These are phyloP conservation scores for Sclerotiophoma versabilis DNA, from an alignment of 2,329 filamentous ascomycete genomes.

Conservation along the genomic window DNA sequence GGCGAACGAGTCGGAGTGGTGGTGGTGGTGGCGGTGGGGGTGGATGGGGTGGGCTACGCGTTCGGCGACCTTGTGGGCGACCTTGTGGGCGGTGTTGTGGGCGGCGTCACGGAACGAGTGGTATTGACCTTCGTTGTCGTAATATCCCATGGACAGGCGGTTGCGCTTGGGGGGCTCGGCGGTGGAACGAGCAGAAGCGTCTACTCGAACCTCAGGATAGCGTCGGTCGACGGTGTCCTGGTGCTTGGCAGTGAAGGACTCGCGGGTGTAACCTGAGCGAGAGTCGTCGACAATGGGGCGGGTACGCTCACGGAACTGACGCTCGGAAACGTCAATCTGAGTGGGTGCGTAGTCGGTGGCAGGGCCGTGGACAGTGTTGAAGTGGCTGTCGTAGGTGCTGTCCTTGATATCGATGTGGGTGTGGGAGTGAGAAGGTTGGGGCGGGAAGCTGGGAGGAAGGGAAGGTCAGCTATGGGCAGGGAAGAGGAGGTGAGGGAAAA, in stretches of 20 bases:
- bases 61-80: slow-evolving; percentile 60
- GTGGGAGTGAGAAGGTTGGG: slow-evolving; percentile 55
- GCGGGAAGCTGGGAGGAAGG: slow-evolving; percentile 60
- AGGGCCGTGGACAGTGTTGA: slow-evolving; percentile 56
- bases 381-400: slow-evolving; percentile 55
- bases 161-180: slow-evolving; percentile 59
- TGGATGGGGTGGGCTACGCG: slow-evolving; percentile 69
- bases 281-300: slow-evolving; percentile 59
- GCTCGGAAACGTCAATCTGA: slow-evolving; percentile 63
- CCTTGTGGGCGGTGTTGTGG: slow-evolving; percentile 64
- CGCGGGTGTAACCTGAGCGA: slow-evolving; percentile 37
- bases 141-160: slow-evolving; percentile 76
- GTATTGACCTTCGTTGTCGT: slow-evolving; percentile 80
- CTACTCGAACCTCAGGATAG: slow-evolving; percentile 59
- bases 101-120: slow-evolving; percentile 77
- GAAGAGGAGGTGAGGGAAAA: slow-evolving; percentile 49
- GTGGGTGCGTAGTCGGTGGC: slow-evolving; percentile 63
- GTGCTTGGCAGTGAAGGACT: slow-evolving; percentile 50
- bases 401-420: slow-evolving; percentile 70
- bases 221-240: slow-evolving; percentile 46
- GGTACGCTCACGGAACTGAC: slow-evolving; percentile 71
- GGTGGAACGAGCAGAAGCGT: slow-evolving; percentile 58
- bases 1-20: slow-evolving; percentile 47
- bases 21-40: slow-evolving; percentile 59
- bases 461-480: slow-evolving; percentile 48